Conservation (phyloP, 2,329 filamentous ascomycete genomes). For the Conoideocrella luteorostrata region DNA sequence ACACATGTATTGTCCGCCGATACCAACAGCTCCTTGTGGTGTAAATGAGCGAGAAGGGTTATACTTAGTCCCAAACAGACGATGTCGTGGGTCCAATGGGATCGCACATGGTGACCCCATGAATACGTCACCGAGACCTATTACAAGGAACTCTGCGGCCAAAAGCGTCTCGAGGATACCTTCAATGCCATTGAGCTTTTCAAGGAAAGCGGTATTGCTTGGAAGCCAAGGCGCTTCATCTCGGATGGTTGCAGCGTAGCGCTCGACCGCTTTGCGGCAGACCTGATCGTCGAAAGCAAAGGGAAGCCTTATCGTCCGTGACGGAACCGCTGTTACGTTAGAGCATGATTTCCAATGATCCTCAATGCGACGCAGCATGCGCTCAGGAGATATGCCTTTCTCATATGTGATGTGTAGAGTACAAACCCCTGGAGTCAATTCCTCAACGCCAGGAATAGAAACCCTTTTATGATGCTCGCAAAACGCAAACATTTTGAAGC, state of each 20-base stretch:
- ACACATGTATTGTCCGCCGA: constrained; percentile 32
- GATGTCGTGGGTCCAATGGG: constrained; percentile 27
- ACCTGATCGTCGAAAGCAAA: constrained; percentile 32
- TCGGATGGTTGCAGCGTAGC: constrained; percentile 57
- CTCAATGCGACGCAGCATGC: constrained; percentile 15
- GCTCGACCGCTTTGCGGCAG: constrained; percentile 44
- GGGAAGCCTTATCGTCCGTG: constrained; percentile 27
- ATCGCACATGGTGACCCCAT: constrained; percentile 30
- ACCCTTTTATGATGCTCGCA: constrained; percentile 21
- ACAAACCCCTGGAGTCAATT: constrained; percentile 28
- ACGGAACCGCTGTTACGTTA: constrained; percentile 17
- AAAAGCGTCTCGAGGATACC: constrained; percentile 20
- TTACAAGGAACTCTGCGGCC: constrained; percentile 28
- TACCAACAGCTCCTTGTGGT: constrained; percentile 27
- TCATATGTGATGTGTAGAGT: constrained; percentile 26
- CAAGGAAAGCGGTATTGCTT: constrained; percentile 51
- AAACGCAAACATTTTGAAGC: constrained; percentile 27
- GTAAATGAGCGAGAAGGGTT: constrained; percentile 31
- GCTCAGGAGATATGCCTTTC: constrained; percentile 11
- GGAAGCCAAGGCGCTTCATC: constrained; percentile 56
- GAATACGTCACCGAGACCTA: constrained; percentile 34
- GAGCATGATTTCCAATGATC: constrained; percentile 19
- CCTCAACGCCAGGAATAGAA: constrained; percentile 22
- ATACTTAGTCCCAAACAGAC: constrained; percentile 31
- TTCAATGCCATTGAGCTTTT: constrained; percentile 26